Percentiles rank a stretch among this genome's conserved stretches.
These are phyloP conservation scores for Yarrowia divulgata DNA, from an alignment of 805 yeast genomes.

Conservation along the genomic window DNA sequence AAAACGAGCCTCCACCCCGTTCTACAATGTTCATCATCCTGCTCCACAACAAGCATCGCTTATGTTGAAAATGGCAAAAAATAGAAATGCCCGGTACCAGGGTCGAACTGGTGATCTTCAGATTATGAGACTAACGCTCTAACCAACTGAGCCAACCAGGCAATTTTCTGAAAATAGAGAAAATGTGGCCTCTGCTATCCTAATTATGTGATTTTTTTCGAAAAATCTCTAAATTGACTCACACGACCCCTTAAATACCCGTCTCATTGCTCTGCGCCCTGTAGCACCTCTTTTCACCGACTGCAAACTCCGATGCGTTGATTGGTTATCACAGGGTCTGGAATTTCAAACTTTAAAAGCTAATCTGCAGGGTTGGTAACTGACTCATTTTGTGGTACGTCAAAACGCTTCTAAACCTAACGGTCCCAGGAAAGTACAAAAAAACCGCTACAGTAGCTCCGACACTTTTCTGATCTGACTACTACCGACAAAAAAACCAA, in stretches of 20 bases:
- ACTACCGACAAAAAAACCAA: background rate
- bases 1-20: no score
- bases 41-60: no score
- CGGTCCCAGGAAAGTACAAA: background rate
- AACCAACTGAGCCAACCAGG: constrained; percentile 37
- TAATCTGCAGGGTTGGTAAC: background rate
- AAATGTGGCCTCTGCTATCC: background rate
- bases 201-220: background rate
- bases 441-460: background rate
- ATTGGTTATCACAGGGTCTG: background rate
- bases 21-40: no score
- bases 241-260: background rate
- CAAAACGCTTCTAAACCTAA: background rate
- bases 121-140: constrained; percentile 36
- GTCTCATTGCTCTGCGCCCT: background rate
- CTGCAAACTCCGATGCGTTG: background rate
- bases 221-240: background rate
- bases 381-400: background rate
- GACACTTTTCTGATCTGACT: background rate
- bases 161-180: background rate
- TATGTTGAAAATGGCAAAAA: background rate
- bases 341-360: background rate
- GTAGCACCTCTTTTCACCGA: background rate
- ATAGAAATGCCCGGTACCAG: constrained; percentile 29
- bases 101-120: constrained; percentile 36